These are phyloP conservation scores for Tulasnella sp. DNA, from an alignment of 768 basidiomycete species.

Conservation along the genomic window DNA sequence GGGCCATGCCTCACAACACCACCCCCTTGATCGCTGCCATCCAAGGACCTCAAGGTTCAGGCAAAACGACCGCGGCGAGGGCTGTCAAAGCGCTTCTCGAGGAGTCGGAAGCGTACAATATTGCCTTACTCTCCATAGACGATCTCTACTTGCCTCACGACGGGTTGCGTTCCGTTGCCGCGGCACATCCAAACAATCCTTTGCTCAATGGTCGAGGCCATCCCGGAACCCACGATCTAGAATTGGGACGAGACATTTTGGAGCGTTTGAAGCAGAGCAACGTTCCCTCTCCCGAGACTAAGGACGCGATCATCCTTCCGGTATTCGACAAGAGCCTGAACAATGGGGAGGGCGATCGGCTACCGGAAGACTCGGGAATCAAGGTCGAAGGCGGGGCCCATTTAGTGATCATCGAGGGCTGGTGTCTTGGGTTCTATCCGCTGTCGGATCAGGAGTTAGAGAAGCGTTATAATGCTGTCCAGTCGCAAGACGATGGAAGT, in stretches of 20 bases:
- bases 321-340: slow-evolving; percentile 83
- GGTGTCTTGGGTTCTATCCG: slow-evolving; percentile 87
- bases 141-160: slow-evolving; percentile 80
- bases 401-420: slow-evolving; percentile 90
- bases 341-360: slow-evolving; percentile 79
- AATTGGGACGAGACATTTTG: slow-evolving; percentile 56
- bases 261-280: slow-evolving; percentile 42
- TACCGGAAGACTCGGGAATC: slow-evolving; percentile 44
- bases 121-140: slow-evolving; percentile 70
- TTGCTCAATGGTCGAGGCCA: slow-evolving; percentile 82
- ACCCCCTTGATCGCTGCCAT: slow-evolving; percentile 75
- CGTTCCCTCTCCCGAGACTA: not conserved
- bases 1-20: not conserved
- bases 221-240: slow-evolving; percentile 86
- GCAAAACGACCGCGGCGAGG: slow-evolving; percentile 77
- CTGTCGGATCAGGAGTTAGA: slow-evolving; percentile 50
- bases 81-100: slow-evolving; percentile 43
- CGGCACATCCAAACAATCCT: slow-evolving; percentile 52
- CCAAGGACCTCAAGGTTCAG: slow-evolving; percentile 92
- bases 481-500: not conserved
- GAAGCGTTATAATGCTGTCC: slow-evolving; percentile 43
- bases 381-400: slow-evolving; percentile 56
- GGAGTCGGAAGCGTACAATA: slow-evolving; percentile 38
- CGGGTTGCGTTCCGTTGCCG: slow-evolving; percentile 53
- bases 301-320: slow-evolving; percentile 52